phyloP scores from a whole-genome alignment of 164 flowering plant species.

The Vitis labrusca region DNA sequence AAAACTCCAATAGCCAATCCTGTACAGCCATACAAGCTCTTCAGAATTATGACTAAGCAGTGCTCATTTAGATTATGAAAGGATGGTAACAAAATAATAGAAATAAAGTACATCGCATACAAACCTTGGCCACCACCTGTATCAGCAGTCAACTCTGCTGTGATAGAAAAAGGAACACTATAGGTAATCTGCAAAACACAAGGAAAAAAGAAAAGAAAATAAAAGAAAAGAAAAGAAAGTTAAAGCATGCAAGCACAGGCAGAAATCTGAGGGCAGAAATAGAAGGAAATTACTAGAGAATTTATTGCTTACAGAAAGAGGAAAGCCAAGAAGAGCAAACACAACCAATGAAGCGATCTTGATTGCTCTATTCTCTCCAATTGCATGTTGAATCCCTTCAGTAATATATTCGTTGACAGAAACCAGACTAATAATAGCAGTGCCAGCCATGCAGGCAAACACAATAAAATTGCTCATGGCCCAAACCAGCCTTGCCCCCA shows the following conservation, averaged over 20 bases:
- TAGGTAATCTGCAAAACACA: slow-evolving; percentile 73
- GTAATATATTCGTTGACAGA: slow-evolving; percentile 49
- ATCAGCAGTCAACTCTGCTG: slow-evolving; percentile 92
- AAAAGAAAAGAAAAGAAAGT: neutral
- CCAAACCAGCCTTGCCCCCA: slow-evolving; percentile 90
- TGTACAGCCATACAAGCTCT: slow-evolving; percentile 24
- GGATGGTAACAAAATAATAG: slow-evolving; percentile 5
- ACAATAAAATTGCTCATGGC: slow-evolving; percentile 87
- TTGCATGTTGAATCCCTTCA: slow-evolving; percentile 56
- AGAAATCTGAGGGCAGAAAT: neutral
- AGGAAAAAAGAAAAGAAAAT: neutral
- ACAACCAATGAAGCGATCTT: slow-evolving; percentile 70
- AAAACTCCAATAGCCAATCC: slow-evolving; percentile 95
- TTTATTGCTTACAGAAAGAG: slow-evolving; percentile 74
- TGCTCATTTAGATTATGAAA: neutral
- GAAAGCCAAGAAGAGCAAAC: slow-evolving; percentile 89
- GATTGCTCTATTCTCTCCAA: slow-evolving; percentile 48
- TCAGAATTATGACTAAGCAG: slow-evolving; percentile 7
- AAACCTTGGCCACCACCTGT: slow-evolving; percentile 98
- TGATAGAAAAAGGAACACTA: slow-evolving; percentile 91
- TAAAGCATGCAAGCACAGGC: neutral
- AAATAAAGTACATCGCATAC: slow-evolving; percentile 9
- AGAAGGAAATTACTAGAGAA: neutral
- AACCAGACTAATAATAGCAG: slow-evolving; percentile 76
- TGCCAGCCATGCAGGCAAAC: slow-evolving; percentile 89